Conservation (phyloP, 192 early-diverging fungal genomes). For the Pilaira anomala region DNA sequence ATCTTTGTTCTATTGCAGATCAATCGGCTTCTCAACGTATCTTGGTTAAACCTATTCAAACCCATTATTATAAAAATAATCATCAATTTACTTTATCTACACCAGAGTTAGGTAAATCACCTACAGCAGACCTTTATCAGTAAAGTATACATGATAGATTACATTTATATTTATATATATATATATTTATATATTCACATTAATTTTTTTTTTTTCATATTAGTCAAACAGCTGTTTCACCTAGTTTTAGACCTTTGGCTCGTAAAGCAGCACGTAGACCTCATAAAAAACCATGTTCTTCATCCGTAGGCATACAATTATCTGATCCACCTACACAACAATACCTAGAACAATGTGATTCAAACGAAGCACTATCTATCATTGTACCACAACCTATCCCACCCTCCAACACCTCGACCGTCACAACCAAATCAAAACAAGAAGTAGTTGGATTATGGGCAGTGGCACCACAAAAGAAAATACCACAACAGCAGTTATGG, state of each 20-base stretch:
- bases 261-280: slow-evolving; percentile 10
- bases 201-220: background rate
- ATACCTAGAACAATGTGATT: background rate
- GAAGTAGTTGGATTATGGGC: background rate
- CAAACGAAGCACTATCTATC: background rate
- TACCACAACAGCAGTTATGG: background rate
- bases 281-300: background rate
- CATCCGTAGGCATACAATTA: slow-evolving; percentile 23
- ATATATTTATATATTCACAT: too few species aligned
- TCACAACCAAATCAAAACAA: background rate
- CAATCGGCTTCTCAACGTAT: slow-evolving; percentile 28
- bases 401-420: background rate
- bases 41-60: slow-evolving; percentile 20
- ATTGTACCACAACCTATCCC: background rate
- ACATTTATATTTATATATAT: background rate
- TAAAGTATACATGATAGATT: background rate
- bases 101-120: slow-evolving; percentile 32
- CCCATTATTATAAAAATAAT: background rate
- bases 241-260: slow-evolving; percentile 5
- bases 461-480: background rate
- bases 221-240: slow-evolving; percentile 3
- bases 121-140: slow-evolving; percentile 13
- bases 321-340: slow-evolving; percentile 26
- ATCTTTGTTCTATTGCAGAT: slow-evolving; percentile 33
- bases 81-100: slow-evolving; percentile 15